Evolutionary conservation across 352 stramenopile genomes (phyloP), one percentile per base, ranked within the genome.

Genomic region (Globisporangium takayamanum): DNA sequence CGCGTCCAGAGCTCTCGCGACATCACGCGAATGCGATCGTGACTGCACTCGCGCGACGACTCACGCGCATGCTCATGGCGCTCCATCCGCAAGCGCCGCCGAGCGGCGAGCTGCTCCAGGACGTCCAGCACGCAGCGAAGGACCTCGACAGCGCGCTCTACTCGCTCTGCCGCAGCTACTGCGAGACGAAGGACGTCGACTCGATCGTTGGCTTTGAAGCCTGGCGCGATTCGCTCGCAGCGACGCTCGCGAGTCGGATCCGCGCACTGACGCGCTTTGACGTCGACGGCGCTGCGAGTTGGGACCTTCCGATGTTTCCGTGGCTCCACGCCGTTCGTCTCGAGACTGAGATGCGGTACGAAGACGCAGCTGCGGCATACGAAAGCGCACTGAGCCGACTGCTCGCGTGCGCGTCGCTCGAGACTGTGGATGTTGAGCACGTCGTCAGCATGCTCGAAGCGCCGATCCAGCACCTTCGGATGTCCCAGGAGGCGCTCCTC

Each of bases 331-430:
- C 70, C 14, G 26, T 81, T 37, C 68, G 69, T 25, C 67, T 76
- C 26, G 74, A 84, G 50, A 62, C 81, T 39, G 69, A 82, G 55
- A 77, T 87, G 69, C 63, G 69, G 53, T 89, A 88, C 47, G 81
- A 92, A 82, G 80, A 84, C 37, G 78, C 85, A 28, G 62, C 66
- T 11, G 53, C 50, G 36, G 66, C 70, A 55, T 90, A 85, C 52
- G 69, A 80, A 57, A 39, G 55, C 10, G 36, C 85, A 50, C 45
- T 84, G 28, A 63, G 47, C 15, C 5, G 39, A 18, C 22, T 66
- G 15, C 18, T 47, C 30, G 28, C 53, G 5, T 18, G 16, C 10
- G 48, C 28, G 16, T 33, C 44, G 4, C 16, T 22, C 5, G 16
- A 39, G 49, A 10, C 33, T 3, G 55, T 39, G n/a, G 25, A 37